phyloP scores from a whole-genome alignment of 805 yeast species.

The Suhomyces tanzawaensis region DNA sequence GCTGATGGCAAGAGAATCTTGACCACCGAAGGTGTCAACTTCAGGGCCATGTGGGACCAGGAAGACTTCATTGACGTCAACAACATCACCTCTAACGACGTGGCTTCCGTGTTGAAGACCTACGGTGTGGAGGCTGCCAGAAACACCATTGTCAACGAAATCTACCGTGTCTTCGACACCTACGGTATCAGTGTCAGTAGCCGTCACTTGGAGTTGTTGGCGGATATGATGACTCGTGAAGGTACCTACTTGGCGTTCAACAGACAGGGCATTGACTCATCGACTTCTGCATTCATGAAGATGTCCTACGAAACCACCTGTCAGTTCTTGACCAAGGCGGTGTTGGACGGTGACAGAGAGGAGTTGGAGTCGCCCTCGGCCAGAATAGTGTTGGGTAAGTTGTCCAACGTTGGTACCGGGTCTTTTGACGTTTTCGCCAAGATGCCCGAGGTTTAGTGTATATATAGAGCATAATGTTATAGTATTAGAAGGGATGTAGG shows the following conservation, averaged over 20 bases:
- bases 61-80: slow-evolving; percentile 89
- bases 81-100: slow-evolving; percentile 87
- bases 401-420: slow-evolving; percentile 93
- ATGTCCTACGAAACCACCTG: slow-evolving; percentile 99
- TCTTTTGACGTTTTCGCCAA: slow-evolving; percentile 75
- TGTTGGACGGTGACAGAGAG: slow-evolving; percentile 86
- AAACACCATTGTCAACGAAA: slow-evolving; percentile 93
- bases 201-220: slow-evolving; percentile 94
- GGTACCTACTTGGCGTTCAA: slow-evolving; percentile 95
- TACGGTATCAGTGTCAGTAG: slow-evolving; percentile 91
- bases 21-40: slow-evolving; percentile 97
- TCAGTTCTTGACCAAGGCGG: slow-evolving; percentile 95
- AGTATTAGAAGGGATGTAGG: too few species aligned
- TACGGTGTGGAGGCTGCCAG: slow-evolving; percentile 99
- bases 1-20: slow-evolving; percentile 68
- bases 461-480: too few species aligned
- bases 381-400: slow-evolving; percentile 85
- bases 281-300: slow-evolving; percentile 95
- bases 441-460: slow-evolving; percentile 31
- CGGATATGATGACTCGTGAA: slow-evolving; percentile 99
- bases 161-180: slow-evolving; percentile 91
- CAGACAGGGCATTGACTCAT: slow-evolving; percentile 96
- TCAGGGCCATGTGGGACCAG: slow-evolving; percentile 97
- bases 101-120: slow-evolving; percentile 81
- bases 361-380: slow-evolving; percentile 90